Conservation (phyloP, 2,329 filamentous ascomycete genomes). For the Cercospora zeina region DNA sequence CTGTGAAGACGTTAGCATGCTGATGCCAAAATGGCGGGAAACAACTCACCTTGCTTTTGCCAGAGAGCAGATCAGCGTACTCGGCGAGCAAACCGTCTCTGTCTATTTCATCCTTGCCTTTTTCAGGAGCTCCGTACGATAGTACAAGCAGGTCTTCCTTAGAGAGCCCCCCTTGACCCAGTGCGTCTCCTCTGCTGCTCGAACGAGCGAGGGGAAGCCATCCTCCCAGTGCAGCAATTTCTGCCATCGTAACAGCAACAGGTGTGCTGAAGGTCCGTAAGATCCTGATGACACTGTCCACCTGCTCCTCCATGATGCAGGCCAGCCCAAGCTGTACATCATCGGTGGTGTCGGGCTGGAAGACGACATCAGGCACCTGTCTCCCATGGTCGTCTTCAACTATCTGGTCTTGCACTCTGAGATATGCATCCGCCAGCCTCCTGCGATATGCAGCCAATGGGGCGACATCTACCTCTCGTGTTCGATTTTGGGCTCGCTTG, state of each 20-base stretch:
- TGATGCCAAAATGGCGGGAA: slow-evolving; percentile 34
- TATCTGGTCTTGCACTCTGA: slow-evolving; percentile 56
- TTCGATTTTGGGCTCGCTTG: slow-evolving; percentile 35
- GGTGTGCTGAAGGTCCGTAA: slow-evolving; percentile 78
- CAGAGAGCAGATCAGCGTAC: slow-evolving; percentile 68
- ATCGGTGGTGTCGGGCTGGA: slow-evolving; percentile 74
- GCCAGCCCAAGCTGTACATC: slow-evolving; percentile 78
- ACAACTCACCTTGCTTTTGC: slow-evolving; percentile 36
- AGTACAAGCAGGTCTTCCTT: slow-evolving; percentile 83
- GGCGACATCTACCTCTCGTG: slow-evolving; percentile 52
- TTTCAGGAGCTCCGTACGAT: slow-evolving; percentile 63
- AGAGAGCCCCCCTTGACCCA: slow-evolving; percentile 64
- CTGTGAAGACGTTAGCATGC: slow-evolving; percentile 26
- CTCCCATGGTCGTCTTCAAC: slow-evolving; percentile 53
- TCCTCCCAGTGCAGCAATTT: slow-evolving; percentile 77
- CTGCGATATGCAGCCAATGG: slow-evolving; percentile 70
- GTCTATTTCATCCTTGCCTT: slow-evolving; percentile 66
- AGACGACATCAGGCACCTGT: slow-evolving; percentile 45
- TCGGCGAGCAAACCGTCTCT: slow-evolving; percentile 75
- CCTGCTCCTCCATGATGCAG: slow-evolving; percentile 78
- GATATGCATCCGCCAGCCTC: slow-evolving; percentile 70
- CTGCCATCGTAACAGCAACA: slow-evolving; percentile 73
- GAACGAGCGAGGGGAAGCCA: slow-evolving; percentile 69
- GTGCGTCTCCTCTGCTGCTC: slow-evolving; percentile 51
- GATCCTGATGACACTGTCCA: slow-evolving; percentile 72